phyloP scores from a whole-genome alignment of 495 filamentous ascomycete species.

The Aspergillus egyptiacus region DNA sequence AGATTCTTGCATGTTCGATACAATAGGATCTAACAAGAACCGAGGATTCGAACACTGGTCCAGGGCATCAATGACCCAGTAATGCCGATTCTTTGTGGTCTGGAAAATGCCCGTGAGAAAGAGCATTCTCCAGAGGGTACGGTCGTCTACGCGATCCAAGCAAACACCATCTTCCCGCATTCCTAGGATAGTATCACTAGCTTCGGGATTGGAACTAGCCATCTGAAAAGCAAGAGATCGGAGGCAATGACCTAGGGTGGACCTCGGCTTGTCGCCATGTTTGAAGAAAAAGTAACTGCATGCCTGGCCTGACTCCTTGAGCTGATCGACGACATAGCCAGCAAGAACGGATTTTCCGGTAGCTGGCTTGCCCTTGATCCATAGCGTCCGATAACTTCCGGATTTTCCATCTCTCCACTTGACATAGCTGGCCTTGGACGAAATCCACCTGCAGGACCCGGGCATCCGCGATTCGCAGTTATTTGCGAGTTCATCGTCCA shows the following conservation, averaged over 20 bases:
- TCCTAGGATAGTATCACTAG: constrained; percentile 20
- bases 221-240: constrained; percentile 37
- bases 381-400: constrained; percentile 21
- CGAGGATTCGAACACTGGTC: constrained; percentile 30
- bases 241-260: constrained; percentile 22
- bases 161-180: constrained; percentile 17
- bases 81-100: constrained; percentile 17
- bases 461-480: constrained; percentile 30
- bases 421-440: constrained; percentile 15
- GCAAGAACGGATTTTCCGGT: constrained; percentile 4
- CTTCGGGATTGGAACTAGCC: constrained; percentile 18
- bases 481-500: constrained; percentile 30
- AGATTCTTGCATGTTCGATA: constrained; percentile 18
- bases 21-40: constrained; percentile 20
- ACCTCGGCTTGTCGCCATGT: constrained; percentile 25
- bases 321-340: not conserved
- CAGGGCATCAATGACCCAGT: constrained; percentile 41
- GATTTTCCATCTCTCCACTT: constrained; percentile 21
- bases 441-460: constrained; percentile 34
- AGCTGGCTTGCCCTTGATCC: constrained; percentile 9
- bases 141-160: constrained; percentile 23
- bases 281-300: constrained; percentile 27
- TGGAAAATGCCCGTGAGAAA: constrained; percentile 30
- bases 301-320: not conserved
- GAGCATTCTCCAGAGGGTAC: constrained; percentile 34